Evolutionary conservation across 768 basidiomycete species (phyloP), one percentile per base, ranked within the genome.

Genomic region (Hebeloma cylindrosporum): DNA sequence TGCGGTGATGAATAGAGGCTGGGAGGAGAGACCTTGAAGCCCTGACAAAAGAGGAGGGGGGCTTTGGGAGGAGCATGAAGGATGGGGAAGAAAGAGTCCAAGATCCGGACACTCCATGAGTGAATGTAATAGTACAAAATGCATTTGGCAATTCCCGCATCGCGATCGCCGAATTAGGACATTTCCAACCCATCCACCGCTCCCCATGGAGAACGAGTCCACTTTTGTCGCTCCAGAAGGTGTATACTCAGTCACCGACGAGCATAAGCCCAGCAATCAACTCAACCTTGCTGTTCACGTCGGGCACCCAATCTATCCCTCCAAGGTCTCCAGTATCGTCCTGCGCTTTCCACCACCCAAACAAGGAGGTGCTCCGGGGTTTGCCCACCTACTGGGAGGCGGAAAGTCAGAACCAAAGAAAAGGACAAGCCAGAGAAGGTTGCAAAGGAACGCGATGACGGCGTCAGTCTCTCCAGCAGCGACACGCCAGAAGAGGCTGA

Each of bases 191-290:
- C 44, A 23, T 38, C 41, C 39, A 31, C 47, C 40, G 27, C 40
- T 43, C 13, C 30, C 55, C 53, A 88, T 89, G 84, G 88, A 91
- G 73, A 87, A 77, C 74, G 88, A 89, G 42, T 77, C 79, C 48
- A 85, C 88, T 20, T 91, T 93, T 65, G 84, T 91, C 33, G 89
- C 90, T 25, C 90, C 90, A 40, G 90, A 93, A 65, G 90, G 90
- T 54, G 88, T 92, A 31, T 93, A 93, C 71, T 84, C 88, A 18
- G 78, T 90, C 61, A 88, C 85, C 13, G 90, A 92, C 56, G 91
- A 92, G 59, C 83, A 88, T 73, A 89, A 83, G 63, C 82, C 86
- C 0, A 68, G 74, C 32, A 61, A 70, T 25, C 54, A 70, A 37
- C 74, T 75, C 50, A 65, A 66, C 40, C 65, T 67, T 56, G 68